Evolutionary conservation across 2,329 filamentous ascomycete species (phyloP), one percentile per base, ranked within the genome.

Genomic region (Aspergillus novoparasiticus): DNA sequence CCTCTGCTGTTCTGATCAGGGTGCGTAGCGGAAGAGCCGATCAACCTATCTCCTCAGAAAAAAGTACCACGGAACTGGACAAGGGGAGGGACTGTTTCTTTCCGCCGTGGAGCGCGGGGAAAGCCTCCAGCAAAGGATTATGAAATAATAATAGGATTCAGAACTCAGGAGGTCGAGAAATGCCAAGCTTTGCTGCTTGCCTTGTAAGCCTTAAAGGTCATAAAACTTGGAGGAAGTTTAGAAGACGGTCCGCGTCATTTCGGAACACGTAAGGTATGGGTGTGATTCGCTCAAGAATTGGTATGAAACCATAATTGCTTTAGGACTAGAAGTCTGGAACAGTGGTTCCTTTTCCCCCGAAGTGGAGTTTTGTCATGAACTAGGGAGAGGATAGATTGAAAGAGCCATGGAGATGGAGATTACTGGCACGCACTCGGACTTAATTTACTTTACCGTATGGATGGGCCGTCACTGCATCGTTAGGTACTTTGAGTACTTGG

Each of bases 1-100:
- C 39, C 28, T 21, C 28, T n/a, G 23, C 23, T 28, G 30, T n/a
- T 30, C 23, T 16, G 26, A n/a, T 30, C 46, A 50, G 30, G 26
- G n/a, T 50, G 30, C 46, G 16, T 30, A 50, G n/a, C 16, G 46
- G 46, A 28, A 50, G 26, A 30, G 26, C 26, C 10, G 50, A 54
- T 53, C 48, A 34, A 28, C 3, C 28, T 4, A 16, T 54, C 19
- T 36, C 26, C 23, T 21, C 3, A 19, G 30, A 23, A 23, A 28
- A 36, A 26, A n/a, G 32, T 23, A 39, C 51, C 32, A 55, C 60
- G 32, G 39, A 23, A 30, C 45, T 39, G 48, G 45, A 32, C 11
- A 86, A 86, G 67, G 77, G 82, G 54, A 76, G 79, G 43, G 83
- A 53, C 46, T 46, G 12, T 51, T 64, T 41, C 26, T 51, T 32